Evolutionary conservation across 1,284 basidiomycete species (phyloP).

Genomic region (Heterobasidion parviporum): DNA sequence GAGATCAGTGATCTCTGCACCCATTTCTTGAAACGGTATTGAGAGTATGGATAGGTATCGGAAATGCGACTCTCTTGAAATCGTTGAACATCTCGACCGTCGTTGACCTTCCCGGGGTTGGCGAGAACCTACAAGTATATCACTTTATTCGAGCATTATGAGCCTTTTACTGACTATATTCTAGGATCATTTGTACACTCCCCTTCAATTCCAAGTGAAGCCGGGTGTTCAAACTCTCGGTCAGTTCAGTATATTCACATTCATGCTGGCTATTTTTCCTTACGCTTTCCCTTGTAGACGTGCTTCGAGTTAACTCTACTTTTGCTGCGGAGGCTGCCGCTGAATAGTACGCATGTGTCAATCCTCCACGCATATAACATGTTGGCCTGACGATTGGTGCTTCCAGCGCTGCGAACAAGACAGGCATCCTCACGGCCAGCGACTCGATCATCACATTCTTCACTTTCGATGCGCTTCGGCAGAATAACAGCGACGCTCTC

Average conservation of each 20-base stretch:
- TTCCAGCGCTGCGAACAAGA: slow-evolving; percentile 1
- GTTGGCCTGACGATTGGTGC: background rate
- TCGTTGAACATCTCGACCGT: background rate
- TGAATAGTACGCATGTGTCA: background rate
- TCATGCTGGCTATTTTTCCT: background rate
- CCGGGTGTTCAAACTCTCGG: slow-evolving; percentile 8
- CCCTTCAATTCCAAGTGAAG: slow-evolving; percentile 8
- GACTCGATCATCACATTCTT: slow-evolving; percentile 6
- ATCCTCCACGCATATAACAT: background rate
- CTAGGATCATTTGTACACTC: background rate
- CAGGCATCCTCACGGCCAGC: slow-evolving; percentile 3
- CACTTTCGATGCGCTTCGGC: background rate
- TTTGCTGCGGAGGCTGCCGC: slow-evolving; percentile 1
- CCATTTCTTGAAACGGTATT: slow-evolving; percentile 1
- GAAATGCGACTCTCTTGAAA: background rate
- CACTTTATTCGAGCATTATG: background rate
- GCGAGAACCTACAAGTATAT: background rate
- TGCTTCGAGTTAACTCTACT: slow-evolving; percentile 3
- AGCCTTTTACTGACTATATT: background rate
- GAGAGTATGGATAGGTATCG: background rate
- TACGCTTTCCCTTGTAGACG: background rate
- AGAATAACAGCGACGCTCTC: background rate
- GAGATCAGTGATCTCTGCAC: background rate
- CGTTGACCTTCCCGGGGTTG: background rate
- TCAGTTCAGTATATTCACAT: background rate